Evolutionary conservation across 257 asterid genomes (phyloP).

Genomic region (Ligustrum vulgare): DNA sequence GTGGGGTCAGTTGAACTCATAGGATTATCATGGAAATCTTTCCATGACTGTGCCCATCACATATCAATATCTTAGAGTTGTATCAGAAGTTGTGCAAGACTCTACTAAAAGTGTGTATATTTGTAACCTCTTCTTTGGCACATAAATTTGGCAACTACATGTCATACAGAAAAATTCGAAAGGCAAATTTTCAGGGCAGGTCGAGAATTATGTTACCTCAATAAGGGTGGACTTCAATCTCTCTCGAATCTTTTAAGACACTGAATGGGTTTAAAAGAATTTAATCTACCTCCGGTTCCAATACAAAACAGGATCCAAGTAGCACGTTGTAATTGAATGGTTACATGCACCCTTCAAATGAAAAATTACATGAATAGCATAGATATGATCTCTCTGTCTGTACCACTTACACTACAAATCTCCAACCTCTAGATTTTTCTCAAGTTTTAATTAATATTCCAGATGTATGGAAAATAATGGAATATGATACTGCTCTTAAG

Average conservation of each 20-base stretch:
- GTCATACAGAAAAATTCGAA: neutral
- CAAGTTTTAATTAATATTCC: conserved; percentile 33
- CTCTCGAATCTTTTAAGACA: too few relatives aligned
- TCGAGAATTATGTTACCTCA: conserved; percentile 24
- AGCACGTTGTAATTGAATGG: too few relatives aligned
- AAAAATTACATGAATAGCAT: too few relatives aligned
- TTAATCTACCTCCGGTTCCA: too few relatives aligned
- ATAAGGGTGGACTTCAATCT: too few relatives aligned
- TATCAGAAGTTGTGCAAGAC: neutral
- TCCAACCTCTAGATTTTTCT: too few relatives aligned
- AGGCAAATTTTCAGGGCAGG: too few relatives aligned
- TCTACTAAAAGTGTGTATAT: neutral
- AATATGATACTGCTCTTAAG: conserved; percentile 46
- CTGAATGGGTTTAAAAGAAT: too few relatives aligned
- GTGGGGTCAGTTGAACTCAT: neutral
- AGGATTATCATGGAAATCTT: neutral
- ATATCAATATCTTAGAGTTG: neutral
- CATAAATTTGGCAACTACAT: neutral
- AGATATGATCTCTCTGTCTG: too few relatives aligned
- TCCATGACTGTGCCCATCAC: neutral
- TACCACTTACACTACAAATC: too few relatives aligned
- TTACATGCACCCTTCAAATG: too few relatives aligned
- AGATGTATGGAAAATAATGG: conserved; percentile 74
- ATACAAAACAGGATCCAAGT: too few relatives aligned
- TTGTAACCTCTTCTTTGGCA: neutral